These are phyloP conservation scores for Crithidia bombi DNA, from an alignment of 208 protist species.

Conservation along the genomic window DNA sequence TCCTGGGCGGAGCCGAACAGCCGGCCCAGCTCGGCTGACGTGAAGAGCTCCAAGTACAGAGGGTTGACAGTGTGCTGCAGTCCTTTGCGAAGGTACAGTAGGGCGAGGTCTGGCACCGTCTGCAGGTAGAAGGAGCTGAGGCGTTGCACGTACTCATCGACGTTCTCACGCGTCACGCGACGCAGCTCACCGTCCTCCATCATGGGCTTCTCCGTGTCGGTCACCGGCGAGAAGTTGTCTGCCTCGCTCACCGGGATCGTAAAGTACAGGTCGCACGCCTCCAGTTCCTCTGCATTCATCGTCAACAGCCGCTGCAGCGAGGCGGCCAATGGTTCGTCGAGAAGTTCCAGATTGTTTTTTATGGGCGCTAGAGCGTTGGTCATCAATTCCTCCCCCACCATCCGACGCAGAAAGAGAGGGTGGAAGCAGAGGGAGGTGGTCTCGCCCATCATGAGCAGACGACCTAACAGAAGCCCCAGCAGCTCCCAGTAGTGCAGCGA, in stretches of 20 bases:
- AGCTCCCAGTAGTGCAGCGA: constrained; percentile 63
- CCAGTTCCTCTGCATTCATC: constrained; percentile 47
- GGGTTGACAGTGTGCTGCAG: constrained; percentile 55
- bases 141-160: constrained; percentile 43
- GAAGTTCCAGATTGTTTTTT: constrained; percentile 30
- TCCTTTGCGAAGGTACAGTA: constrained; percentile 55
- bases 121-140: constrained; percentile 57
- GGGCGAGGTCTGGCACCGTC: constrained; percentile 27
- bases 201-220: constrained; percentile 25
- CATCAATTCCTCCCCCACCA: constrained; percentile 46
- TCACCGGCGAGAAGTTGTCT: constrained; percentile 13
- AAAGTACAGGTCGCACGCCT: constrained; percentile 58
- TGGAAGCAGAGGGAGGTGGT: constrained; percentile 63
- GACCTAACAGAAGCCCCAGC: constrained; percentile 70
- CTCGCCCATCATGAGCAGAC: constrained; percentile 59
- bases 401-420: constrained; percentile 53
- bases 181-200: constrained; percentile 19
- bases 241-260: constrained; percentile 46
- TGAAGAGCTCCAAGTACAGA: constrained; percentile 66
- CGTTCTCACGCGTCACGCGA: constrained; percentile 45
- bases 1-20: constrained; percentile 61
- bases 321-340: constrained; percentile 57
- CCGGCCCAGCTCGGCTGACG: constrained; percentile 49
- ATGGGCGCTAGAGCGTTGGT: constrained; percentile 1
- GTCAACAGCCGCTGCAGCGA: constrained; percentile 39